Base-by-base conservation (phyloP, 495 filamentous ascomycete species). In the Penicillium malachiteum region DNA sequence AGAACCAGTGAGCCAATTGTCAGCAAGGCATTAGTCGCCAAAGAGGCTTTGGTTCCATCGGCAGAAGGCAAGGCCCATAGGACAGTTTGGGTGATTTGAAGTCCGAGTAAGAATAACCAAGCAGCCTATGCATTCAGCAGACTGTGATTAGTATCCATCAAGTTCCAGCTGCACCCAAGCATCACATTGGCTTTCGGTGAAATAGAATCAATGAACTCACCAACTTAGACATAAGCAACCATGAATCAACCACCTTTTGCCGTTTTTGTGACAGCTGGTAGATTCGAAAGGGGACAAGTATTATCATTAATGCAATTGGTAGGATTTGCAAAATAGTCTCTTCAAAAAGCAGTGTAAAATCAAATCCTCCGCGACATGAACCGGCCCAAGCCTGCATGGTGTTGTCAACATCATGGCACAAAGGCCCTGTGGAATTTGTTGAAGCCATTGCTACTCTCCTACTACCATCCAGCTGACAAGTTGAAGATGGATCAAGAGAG, bases 321-420 rank as follows among this genome's bases (percentile, higher is more conserved):
- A 81, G 63, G 7, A 84, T 69, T 8, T 73, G 70, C 14, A 84
- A 70, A 44, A 87, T 76, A 2, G 72, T 68, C 53, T 84, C 76
- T 62, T 87, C 81, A 54, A 86, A 86, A 31, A 80, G 62, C 26
- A 84, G 68, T 26, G 82, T 84, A 59, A 87, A 88, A 50, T 88
- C 84, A 62, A 88, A 81, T 46, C 69, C 70, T 50, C 73, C 73
- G 61, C 77, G 70, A 66, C 78, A 84, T 26, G 59, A 55, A 16
- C 63, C 60, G 7, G 71, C 75, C 55, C 67, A 72, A 39, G 74
- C 70, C 47, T 70, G 72, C 21, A 83, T 66, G 7, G 74, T 62
- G 52, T 78, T 71, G 59, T 80, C 77, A 43, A 73, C 53, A 53
- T 65, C 62, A 35, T 55, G 65, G 64, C 73, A 76, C 48, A 51